Conservation (phyloP, 768 basidiomycete genomes). For the Suillus americanus region DNA sequence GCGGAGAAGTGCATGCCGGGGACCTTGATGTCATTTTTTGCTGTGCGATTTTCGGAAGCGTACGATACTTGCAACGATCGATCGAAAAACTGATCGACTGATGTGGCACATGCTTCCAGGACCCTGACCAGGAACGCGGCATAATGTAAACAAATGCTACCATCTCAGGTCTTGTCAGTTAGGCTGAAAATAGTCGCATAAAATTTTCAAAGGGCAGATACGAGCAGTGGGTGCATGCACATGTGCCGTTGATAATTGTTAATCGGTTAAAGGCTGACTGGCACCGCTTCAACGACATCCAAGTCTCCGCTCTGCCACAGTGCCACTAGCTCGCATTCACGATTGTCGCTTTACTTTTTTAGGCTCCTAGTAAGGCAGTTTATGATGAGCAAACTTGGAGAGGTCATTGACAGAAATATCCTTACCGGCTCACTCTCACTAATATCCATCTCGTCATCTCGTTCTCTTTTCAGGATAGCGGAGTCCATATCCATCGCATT, state of each 20-base stretch:
- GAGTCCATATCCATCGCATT: conserved; percentile 14
- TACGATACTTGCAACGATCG: not conserved
- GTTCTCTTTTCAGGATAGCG: conserved; percentile 22
- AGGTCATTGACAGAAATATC: not conserved
- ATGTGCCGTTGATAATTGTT: not conserved
- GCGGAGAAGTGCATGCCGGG: not conserved
- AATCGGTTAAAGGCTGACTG: not conserved
- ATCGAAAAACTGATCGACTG: not conserved
- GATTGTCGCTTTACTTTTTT: conserved; percentile 22
- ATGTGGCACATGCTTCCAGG: not conserved
- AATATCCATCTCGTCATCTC: conserved; percentile 19
- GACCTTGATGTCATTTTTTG: not conserved
- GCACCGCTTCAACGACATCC: too few species aligned
- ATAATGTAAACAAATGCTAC: not conserved
- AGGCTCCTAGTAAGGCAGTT: conserved; percentile 14
- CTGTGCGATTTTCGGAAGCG: not conserved
- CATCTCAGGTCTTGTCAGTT: not conserved
- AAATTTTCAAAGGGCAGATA: not conserved
- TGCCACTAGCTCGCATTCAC: not conserved
- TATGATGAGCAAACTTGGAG: not conserved
- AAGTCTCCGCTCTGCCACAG: not conserved
- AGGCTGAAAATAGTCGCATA: not conserved
- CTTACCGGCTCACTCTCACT: conserved; percentile 18
- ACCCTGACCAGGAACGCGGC: not conserved
- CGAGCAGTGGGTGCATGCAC: not conserved